These are phyloP conservation scores for Sistotremastrum suecicum DNA, from an alignment of 768 basidiomycete species.

Conservation along the genomic window DNA sequence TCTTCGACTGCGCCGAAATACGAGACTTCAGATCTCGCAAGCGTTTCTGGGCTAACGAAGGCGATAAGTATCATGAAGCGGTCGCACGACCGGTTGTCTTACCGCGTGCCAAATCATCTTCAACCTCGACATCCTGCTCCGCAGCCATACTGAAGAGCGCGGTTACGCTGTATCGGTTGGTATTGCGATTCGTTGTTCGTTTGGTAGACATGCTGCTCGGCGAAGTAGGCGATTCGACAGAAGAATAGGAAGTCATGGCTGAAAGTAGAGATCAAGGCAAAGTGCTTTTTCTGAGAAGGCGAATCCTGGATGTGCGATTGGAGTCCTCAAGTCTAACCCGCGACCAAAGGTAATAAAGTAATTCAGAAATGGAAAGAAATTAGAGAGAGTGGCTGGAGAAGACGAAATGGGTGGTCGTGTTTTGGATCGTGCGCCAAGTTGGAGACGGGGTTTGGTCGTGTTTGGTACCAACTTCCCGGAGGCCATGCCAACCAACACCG, in stretches of 20 bases:
- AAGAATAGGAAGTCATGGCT: conserved; percentile 20
- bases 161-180: conserved; percentile 92
- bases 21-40: conserved; percentile 90
- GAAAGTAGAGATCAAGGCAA: no score
- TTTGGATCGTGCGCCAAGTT: no score
- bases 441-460: no score
- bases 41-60: conserved; percentile 80
- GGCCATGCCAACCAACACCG: no score
- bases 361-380: no score
- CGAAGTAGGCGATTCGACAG: conserved; percentile 43
- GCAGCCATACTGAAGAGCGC: conserved; percentile 96
- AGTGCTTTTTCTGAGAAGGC: no score
- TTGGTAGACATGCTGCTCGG: conserved; percentile 55
- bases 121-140: conserved; percentile 95
- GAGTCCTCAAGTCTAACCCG: no score
- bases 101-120: conserved; percentile 94
- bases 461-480: no score
- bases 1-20: conserved; percentile 97
- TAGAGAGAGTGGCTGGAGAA: no score
- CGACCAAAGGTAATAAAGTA: no score
- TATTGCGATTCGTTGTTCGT: conserved; percentile 81
- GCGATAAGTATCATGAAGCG: conserved; percentile 1
- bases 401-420: no score
- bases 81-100: conserved; percentile 4
- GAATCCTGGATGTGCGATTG: no score